These are phyloP conservation scores for Ganoderma resinaceum DNA, from an alignment of 1,284 basidiomycete genomes.

Conservation along the genomic window DNA sequence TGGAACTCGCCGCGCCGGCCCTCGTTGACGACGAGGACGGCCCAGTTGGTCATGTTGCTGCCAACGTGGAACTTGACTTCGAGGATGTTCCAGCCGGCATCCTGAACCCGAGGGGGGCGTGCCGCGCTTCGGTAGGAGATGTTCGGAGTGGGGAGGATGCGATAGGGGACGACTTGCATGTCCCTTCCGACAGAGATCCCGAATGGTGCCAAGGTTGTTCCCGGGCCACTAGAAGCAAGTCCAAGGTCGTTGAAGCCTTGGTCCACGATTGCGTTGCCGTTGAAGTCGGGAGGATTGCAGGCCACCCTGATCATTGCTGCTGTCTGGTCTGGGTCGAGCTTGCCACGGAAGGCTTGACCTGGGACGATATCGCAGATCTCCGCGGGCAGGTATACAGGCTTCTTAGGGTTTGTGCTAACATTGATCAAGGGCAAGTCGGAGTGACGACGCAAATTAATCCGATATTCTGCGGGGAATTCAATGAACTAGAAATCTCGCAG, in stretches of 20 bases:
- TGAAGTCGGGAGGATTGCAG: constrained; percentile 63
- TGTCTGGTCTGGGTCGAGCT: constrained; percentile 60
- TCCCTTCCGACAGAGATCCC: constrained; percentile 58
- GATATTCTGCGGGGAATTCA: constrained; percentile 54
- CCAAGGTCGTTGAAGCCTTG: constrained; percentile 65
- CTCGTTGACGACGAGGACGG: constrained; percentile 65
- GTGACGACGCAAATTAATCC: constrained; percentile 55
- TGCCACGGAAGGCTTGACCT: constrained; percentile 60
- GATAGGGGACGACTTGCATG: constrained; percentile 67
- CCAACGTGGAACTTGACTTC: constrained; percentile 68
- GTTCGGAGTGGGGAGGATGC: constrained; percentile 64
- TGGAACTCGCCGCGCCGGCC: constrained; percentile 44
- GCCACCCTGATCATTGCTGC: constrained; percentile 70
- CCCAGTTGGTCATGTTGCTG: constrained; percentile 58
- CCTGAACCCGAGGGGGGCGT: constrained; percentile 45
- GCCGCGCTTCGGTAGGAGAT: constrained; percentile 58
- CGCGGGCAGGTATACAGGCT: constrained; percentile 61
- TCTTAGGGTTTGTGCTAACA: constrained; percentile 51
- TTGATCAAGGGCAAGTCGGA: constrained; percentile 67
- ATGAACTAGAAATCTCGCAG: background rate
- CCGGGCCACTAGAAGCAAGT: constrained; percentile 44
- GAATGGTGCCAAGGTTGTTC: constrained; percentile 52
- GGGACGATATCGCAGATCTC: constrained; percentile 72
- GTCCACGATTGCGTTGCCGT: constrained; percentile 62
- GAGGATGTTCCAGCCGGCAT: constrained; percentile 78